A percentile compares a stretch with the other conserved stretches of the same genome.
Evolutionary conservation across 2,329 filamentous ascomycete species (phyloP).

Genomic region (Ceratocystis smalleyi): DNA sequence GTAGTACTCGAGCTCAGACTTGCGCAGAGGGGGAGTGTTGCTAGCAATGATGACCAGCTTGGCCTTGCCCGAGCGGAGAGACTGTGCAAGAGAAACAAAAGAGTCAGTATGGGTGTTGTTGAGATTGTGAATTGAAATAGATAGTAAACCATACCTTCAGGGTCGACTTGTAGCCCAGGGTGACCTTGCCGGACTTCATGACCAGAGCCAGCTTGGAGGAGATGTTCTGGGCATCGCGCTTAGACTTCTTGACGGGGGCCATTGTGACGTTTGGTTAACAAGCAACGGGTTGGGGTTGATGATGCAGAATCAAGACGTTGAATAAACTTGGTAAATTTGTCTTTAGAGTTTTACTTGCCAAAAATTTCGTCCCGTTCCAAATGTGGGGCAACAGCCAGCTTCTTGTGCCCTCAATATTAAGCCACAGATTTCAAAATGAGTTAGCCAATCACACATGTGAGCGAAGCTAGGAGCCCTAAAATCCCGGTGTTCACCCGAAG

Average conservation of each 20-base stretch:
- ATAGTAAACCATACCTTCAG: slow-evolving; percentile 17
- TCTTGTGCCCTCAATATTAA: slow-evolving; percentile 6
- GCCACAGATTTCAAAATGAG: slow-evolving; percentile 16
- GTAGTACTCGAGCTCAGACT: slow-evolving; percentile 95
- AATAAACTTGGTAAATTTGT: neutral
- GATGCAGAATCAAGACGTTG: slow-evolving; percentile 21
- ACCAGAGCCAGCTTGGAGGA: slow-evolving; percentile 47
- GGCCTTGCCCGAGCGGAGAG: slow-evolving; percentile 86
- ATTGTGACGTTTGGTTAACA: slow-evolving; percentile 38
- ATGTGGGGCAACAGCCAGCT: slow-evolving; percentile 11
- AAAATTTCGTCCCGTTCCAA: slow-evolving; percentile 7
- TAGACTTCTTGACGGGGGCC: slow-evolving; percentile 59
- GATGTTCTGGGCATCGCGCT: slow-evolving; percentile 71
- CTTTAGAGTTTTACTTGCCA: neutral
- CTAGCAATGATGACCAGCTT: slow-evolving; percentile 89
- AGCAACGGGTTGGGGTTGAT: slow-evolving; percentile 20
- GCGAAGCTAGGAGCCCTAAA: slow-evolving; percentile 26
- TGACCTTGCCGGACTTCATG: slow-evolving; percentile 61
- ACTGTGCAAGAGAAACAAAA: slow-evolving; percentile 31
- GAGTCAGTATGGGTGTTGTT: slow-evolving; percentile 36
- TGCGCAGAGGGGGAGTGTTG: slow-evolving; percentile 95
- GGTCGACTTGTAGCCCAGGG: slow-evolving; percentile 67
- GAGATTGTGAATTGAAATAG: slow-evolving; percentile 7
- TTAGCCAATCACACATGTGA: slow-evolving; percentile 21
- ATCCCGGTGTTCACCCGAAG: slow-evolving; percentile 24